Percentiles rank a stretch among this genome's conserved stretches.
Conservation (phyloP, 2,329 filamentous ascomycete species). For the Rutstroemia sp. region DNA sequence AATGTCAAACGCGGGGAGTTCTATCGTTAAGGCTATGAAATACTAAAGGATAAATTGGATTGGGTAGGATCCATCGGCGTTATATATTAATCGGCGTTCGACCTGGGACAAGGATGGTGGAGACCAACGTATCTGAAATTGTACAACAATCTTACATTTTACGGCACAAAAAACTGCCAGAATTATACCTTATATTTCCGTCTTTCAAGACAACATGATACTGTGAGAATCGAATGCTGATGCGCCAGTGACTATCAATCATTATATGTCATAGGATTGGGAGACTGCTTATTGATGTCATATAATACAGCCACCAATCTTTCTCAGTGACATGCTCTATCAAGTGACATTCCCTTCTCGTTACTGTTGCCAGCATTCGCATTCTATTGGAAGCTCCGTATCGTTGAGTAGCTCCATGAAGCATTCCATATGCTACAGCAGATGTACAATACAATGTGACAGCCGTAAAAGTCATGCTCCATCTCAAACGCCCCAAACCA, state of each 20-base stretch:
- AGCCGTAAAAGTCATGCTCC: neutral
- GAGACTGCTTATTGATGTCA: too few relatives aligned
- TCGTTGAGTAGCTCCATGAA: too few relatives aligned
- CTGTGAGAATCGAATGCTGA: too few relatives aligned
- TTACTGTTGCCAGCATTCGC: too few relatives aligned
- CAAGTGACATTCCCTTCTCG: too few relatives aligned
- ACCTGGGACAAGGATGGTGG: neutral
- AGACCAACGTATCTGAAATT: conserved; percentile 8
- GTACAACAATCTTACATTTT: conserved; percentile 3
- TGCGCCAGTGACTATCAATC: too few relatives aligned
- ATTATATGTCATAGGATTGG: too few relatives aligned
- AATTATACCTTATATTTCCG: neutral
- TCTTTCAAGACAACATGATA: too few relatives aligned
- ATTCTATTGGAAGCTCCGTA: too few relatives aligned
- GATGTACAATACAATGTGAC: neutral
- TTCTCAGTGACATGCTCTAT: too few relatives aligned
- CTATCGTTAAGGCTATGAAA: conserved; percentile 56
- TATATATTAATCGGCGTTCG: neutral
- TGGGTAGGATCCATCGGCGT: conserved; percentile 12
- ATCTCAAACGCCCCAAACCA: conserved; percentile 11
- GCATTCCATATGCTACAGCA: neutral
- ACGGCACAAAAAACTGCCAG: neutral
- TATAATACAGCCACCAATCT: too few relatives aligned
- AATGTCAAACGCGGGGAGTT: conserved; percentile 98
- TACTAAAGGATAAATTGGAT: neutral